Base-by-base conservation (phyloP, 2,329 filamentous ascomycete species). In the Aciculosporium take region DNA sequence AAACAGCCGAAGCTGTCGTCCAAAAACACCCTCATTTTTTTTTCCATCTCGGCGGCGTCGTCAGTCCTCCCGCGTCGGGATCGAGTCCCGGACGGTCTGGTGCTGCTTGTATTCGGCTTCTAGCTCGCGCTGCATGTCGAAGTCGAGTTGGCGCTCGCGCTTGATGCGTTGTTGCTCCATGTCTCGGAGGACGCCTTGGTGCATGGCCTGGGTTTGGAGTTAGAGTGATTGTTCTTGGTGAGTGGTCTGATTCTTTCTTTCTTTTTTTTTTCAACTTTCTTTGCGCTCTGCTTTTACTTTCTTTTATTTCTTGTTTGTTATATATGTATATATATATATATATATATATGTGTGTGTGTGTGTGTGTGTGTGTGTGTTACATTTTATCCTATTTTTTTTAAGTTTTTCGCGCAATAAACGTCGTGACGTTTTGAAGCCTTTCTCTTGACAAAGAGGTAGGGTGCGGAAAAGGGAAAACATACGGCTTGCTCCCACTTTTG, bases 131-230 rank as follows among this genome's bases (percentile, higher is more conserved):
- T 98, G 91, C 74, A 94, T 77, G 49, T 96, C 88, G 55, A 98
- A 98, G 58, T 98, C 91, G 39, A 87, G 76, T 60, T 93, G 84
- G 45, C 91, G 80, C 61, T 98, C 91, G 50, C 76, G 74, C 65
- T 95, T 95, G 49, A 95, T 60, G 35, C 84, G 79, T 59, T 94
- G 88, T 56, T 93, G 86, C 57, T 96, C 89, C 71, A 95, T 83
- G 56, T 98, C 91, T 48, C 89, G 84, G 49, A 96, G 68, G 32
- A 98, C 91, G 34, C 91, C 91, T 50, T 82, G 76, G 56, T 98
- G 91, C 91, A 98, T 98, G 43, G 85, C 84, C 91, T 89, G 47
- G 23, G 10, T 27, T 10, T 13, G 17, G 17, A 13, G 18, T 39
- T 50, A 37, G 40, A 28, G 10, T 17, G 12, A 8, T 28, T 33